Conservation (phyloP, 352 stramenopile species). For the Globisporangium takayamanum region DNA sequence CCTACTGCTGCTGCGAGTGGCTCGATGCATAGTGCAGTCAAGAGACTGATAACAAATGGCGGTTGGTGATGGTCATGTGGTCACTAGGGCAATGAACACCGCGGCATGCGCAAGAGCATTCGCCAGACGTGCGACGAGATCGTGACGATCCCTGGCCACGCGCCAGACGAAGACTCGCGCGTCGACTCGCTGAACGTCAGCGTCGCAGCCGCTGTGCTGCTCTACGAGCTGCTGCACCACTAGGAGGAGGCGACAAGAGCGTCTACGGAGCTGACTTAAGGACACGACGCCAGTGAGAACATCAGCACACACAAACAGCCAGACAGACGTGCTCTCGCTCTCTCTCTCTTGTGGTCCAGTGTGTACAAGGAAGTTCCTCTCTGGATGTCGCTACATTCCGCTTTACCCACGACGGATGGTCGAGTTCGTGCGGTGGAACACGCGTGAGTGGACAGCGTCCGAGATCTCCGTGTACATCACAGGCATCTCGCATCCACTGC, state of each 20-base stretch:
- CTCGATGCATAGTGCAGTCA: background rate
- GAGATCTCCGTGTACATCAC: slow-evolving; percentile 35
- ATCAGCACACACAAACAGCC: background rate
- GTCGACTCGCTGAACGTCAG: slow-evolving; percentile 84
- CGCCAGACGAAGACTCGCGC: slow-evolving; percentile 48
- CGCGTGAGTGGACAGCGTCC: slow-evolving; percentile 16
- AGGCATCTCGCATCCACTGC: background rate
- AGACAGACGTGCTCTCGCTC: too few species aligned
- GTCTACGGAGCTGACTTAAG: background rate
- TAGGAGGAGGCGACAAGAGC: slow-evolving; percentile 14
- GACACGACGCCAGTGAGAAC: background rate
- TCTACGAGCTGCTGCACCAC: slow-evolving; percentile 74
- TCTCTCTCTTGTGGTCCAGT: too few species aligned
- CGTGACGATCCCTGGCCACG: slow-evolving; percentile 59
- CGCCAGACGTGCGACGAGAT: slow-evolving; percentile 68
- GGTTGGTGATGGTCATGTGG: background rate
- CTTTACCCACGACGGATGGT: slow-evolving; percentile 18
- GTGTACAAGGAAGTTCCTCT: too few species aligned
- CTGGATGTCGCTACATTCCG: too few species aligned
- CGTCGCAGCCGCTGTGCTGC: slow-evolving; percentile 63
- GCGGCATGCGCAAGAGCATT: slow-evolving; percentile 65
- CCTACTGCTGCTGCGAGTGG: background rate
- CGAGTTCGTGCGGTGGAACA: slow-evolving; percentile 43
- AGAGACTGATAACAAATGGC: background rate
- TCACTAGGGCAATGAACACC: slow-evolving; percentile 70